Evolutionary conservation across 352 stramenopile genomes (phyloP).

Genomic region (Phytophthora meadii): DNA sequence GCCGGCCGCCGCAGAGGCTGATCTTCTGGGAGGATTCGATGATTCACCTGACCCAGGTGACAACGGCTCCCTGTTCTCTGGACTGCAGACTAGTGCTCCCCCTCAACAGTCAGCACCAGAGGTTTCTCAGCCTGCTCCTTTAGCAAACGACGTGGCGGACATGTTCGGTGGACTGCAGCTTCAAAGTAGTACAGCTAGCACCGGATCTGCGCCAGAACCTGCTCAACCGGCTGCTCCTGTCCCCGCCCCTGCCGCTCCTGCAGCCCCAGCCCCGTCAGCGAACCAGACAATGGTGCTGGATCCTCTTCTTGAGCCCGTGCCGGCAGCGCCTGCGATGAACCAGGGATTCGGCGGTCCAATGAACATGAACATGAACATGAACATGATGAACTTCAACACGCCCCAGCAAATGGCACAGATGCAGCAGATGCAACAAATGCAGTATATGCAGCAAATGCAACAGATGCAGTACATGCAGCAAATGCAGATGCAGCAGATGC

Average conservation of each 20-base stretch:
- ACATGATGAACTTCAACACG: constrained; percentile 71
- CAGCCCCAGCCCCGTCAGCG: constrained; percentile 27
- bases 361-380: constrained; percentile 72
- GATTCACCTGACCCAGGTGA: constrained; percentile 49
- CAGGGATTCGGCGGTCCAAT: constrained; percentile 47
- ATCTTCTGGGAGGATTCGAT: constrained; percentile 79
- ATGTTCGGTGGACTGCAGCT: constrained; percentile 85
- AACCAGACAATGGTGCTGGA: constrained; percentile 69
- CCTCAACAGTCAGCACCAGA: constrained; percentile 40
- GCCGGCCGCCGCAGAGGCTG: constrained; percentile 47
- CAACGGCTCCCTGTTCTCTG: constrained; percentile 63
- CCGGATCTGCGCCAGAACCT: constrained; percentile 21
- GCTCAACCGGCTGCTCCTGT: constrained; percentile 25
- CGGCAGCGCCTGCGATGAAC: constrained; percentile 51
- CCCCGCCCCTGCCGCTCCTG: constrained; percentile 27
- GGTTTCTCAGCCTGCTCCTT: constrained; percentile 23
- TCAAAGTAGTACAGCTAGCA: constrained; percentile 49
- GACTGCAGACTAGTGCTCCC: constrained; percentile 52
- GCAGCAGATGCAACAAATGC: constrained; percentile 75
- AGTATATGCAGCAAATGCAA: constrained; percentile 78
- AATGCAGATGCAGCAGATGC: constrained; percentile 76
- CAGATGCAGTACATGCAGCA: constrained; percentile 77
- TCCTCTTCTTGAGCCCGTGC: constrained; percentile 71
- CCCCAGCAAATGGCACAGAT: constrained; percentile 59
- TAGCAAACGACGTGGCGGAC: constrained; percentile 52